Percentiles rank a stretch among this genome's conserved stretches.
Evolutionary conservation across 2,329 filamentous ascomycete species (phyloP).

Genomic region (Xylaria sp.): DNA sequence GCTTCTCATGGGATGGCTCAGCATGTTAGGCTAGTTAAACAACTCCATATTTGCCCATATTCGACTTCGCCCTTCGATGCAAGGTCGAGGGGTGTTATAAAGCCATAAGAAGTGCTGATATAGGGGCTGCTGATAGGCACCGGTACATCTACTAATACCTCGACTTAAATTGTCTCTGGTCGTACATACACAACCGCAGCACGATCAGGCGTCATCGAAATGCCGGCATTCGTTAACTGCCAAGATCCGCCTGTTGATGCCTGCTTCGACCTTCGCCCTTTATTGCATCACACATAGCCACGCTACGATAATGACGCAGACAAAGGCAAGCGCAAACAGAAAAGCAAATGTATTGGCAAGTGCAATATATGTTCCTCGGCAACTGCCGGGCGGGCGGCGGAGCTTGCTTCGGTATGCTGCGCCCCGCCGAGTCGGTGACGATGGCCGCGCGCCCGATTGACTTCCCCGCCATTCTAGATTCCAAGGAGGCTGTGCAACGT

Average conservation of each 20-base stretch:
- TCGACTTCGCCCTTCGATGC: neutral
- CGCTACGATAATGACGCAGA: constrained; percentile 3
- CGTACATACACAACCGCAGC: neutral
- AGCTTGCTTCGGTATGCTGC: constrained; percentile 31
- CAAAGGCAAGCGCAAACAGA: neutral
- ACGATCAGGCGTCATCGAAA: neutral
- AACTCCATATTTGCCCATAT: neutral
- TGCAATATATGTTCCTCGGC: neutral
- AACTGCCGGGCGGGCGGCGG: constrained; percentile 19
- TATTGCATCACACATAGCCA: constrained; percentile 12
- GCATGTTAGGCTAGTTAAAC: too few species aligned
- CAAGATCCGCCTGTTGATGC: neutral
- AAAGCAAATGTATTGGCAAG: neutral
- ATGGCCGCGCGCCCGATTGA: constrained; percentile 6
- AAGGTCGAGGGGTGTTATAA: neutral
- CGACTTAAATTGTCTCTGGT: neutral
- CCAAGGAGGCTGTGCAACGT: constrained; percentile 30
- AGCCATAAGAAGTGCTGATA: neutral
- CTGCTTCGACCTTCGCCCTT: neutral
- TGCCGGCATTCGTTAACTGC: neutral
- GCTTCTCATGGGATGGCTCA: too few species aligned
- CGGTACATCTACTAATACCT: neutral
- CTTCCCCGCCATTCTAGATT: constrained; percentile 16
- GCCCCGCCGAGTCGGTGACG: constrained; percentile 27
- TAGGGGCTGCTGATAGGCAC: constrained; percentile 6